Evolutionary conservation across 2,329 filamentous ascomycete species (phyloP).

Genomic region (Colletotrichum camelliae): DNA sequence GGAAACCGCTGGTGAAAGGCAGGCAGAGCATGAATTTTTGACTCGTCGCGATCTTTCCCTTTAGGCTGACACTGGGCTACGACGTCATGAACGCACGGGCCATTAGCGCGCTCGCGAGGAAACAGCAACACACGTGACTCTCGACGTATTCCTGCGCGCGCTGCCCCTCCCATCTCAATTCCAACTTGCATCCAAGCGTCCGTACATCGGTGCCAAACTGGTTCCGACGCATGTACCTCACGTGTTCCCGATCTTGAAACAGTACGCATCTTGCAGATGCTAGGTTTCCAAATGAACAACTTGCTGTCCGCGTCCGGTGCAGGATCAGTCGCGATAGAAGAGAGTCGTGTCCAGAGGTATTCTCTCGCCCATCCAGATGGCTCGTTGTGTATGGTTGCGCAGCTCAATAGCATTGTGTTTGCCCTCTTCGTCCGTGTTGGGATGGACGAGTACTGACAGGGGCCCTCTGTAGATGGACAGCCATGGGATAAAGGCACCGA

Average conservation of each 20-base stretch:
- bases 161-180: background rate
- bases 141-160: background rate
- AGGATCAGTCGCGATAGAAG: background rate
- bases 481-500: constrained; percentile 89
- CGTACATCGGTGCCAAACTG: background rate
- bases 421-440: constrained; percentile 69
- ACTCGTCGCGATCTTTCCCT: background rate
- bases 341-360: constrained; percentile 59
- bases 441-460: constrained; percentile 80
- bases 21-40: background rate
- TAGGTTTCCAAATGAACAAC: background rate
- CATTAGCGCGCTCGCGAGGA: background rate
- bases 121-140: background rate
- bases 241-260: background rate
- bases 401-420: constrained; percentile 36
- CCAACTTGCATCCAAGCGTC: background rate
- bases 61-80: background rate
- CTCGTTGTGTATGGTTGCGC: constrained; percentile 69
- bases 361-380: constrained; percentile 77
- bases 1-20: background rate
- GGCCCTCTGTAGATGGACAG: constrained; percentile 82
- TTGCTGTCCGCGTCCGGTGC: background rate
- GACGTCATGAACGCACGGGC: constrained; percentile 1
- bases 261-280: background rate
- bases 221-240: background rate